Evolutionary conservation across 1,139 yeast species (phyloP).

Genomic region (Yamadazyma siamensis): DNA sequence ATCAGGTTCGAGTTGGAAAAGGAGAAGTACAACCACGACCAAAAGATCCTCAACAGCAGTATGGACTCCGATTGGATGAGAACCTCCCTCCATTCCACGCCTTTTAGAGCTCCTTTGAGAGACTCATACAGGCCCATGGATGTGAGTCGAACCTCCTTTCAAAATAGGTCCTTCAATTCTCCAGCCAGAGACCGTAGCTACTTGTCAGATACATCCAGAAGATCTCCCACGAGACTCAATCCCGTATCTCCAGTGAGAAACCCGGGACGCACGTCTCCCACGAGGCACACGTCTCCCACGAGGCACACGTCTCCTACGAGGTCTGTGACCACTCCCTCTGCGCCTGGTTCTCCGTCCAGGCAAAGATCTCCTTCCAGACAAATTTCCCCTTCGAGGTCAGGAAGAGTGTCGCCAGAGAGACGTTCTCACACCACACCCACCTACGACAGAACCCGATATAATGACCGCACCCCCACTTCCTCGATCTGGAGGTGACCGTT

Average conservation of each 20-base stretch:
- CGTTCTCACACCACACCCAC: slow-evolving; percentile 3
- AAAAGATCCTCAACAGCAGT: slow-evolving; percentile 9
- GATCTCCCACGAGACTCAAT: slow-evolving; percentile 4
- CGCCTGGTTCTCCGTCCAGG: slow-evolving; percentile 1
- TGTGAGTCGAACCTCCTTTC: slow-evolving; percentile 2
- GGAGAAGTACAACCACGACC: slow-evolving; percentile 11
- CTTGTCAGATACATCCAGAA: slow-evolving; percentile 1
- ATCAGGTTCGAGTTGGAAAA: slow-evolving; percentile 14
- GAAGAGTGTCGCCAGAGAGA: slow-evolving; percentile 1
- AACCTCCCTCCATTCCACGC: slow-evolving; percentile 9
- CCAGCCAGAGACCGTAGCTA: slow-evolving; percentile 5
- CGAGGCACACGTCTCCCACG: slow-evolving; percentile 5
- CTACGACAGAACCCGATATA: slow-evolving; percentile 3
- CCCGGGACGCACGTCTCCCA: background rate
- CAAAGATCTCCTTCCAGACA: background rate
- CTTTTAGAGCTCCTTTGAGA: slow-evolving; percentile 8
- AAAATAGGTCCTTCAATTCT: slow-evolving; percentile 4
- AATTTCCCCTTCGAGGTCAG: slow-evolving; percentile 4
- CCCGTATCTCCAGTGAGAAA: slow-evolving; percentile 5
- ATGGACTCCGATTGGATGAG: slow-evolving; percentile 11
- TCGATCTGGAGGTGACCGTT: slow-evolving; percentile 1
- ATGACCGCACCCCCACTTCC: slow-evolving; percentile 2
- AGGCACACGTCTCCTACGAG: slow-evolving; percentile 1
- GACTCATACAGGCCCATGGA: slow-evolving; percentile 9
- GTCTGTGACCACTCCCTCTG: too few relatives aligned